Percentiles rank a stretch among this genome's conserved stretches.
Conservation (phyloP, 2,329 filamentous ascomycete genomes). For the Colletotrichum sp. region DNA sequence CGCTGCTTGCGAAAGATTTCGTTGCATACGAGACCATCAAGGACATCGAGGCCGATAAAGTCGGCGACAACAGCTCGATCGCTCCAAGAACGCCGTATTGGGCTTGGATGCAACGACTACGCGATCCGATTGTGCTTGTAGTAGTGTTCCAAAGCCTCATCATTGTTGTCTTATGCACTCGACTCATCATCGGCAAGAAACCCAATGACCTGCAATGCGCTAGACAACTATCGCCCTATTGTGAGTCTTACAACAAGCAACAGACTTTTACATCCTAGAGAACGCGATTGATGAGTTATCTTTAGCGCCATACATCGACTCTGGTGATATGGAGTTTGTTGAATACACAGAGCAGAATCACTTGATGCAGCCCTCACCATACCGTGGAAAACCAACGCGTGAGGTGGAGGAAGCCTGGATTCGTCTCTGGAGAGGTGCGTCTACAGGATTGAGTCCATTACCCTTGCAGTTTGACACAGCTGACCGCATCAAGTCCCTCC, state of each 20-base stretch:
- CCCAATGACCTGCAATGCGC: background rate
- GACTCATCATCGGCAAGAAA: background rate
- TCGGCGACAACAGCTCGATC: background rate
- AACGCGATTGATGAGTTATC: background rate
- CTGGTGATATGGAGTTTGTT: background rate
- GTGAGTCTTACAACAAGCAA: background rate
- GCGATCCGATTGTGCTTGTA: background rate
- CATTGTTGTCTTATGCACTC: background rate
- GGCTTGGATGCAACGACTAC: background rate
- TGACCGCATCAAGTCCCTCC: background rate
- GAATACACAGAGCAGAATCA: constrained; percentile 5
- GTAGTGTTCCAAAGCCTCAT: background rate
- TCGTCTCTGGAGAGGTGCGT: background rate
- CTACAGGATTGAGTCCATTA: background rate
- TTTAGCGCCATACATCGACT: background rate
- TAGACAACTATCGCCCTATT: background rate
- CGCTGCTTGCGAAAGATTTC: background rate
- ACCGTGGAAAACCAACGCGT: constrained; percentile 9
- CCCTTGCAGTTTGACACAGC: background rate
- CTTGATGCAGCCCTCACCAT: constrained; percentile 17
- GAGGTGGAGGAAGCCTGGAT: constrained; percentile 17
- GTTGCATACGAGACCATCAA: background rate
- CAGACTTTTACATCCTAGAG: background rate
- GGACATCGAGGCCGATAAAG: background rate
- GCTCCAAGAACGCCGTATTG: background rate